Base-by-base conservation (phyloP, 768 basidiomycete genomes). In the Terana coerulea region DNA sequence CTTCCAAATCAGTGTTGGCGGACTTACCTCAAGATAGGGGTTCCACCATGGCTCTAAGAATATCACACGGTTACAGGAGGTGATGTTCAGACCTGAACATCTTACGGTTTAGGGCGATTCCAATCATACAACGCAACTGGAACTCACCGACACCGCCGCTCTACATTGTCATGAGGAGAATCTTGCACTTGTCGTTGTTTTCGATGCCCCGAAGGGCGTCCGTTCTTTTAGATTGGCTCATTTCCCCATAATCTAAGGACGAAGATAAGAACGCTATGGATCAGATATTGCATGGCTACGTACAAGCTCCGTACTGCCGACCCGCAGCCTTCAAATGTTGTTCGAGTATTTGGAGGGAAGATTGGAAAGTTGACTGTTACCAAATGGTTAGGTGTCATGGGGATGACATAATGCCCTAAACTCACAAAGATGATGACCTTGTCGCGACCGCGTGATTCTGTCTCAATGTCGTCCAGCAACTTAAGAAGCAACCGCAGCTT, bases 21-120 rank as follows among this genome's bases (percentile, higher is more conserved):
- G 24, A 31, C 55, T 14, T 35, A 57, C 56, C 52, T 57, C 56
- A 14, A 53, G 33, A 28, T 39, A 57, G 3, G 56, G 56, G 30
- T 57, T 57, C 56, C 56, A 57, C 56, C 56, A 57, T 26, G 56
- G 56, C 29, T 57, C 56, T 6, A 57, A 22, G 7, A 57, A 17
- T 10, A 57, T 37, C 15, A 57, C 48, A 43, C 50, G 30, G 42
- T 53, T 57, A 44, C 56, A 57, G 28, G 52, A 40, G 10, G 52
- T 53, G 15, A 57, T 49, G 34, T 57, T 53, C 7, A 57, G 47
- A 21, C 56, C 56, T 47, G 31, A 30, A 22, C 7, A 12, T 47
- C 7, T 30, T n/a, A n/a, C 9, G n/a, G 17, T 33, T 37, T 11
- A 5, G 15, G 14, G 8, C 14, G 19, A 31, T 36, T 17, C 15